Conservation (phyloP, 768 basidiomycete species). For the Favolaschia claudopus region DNA sequence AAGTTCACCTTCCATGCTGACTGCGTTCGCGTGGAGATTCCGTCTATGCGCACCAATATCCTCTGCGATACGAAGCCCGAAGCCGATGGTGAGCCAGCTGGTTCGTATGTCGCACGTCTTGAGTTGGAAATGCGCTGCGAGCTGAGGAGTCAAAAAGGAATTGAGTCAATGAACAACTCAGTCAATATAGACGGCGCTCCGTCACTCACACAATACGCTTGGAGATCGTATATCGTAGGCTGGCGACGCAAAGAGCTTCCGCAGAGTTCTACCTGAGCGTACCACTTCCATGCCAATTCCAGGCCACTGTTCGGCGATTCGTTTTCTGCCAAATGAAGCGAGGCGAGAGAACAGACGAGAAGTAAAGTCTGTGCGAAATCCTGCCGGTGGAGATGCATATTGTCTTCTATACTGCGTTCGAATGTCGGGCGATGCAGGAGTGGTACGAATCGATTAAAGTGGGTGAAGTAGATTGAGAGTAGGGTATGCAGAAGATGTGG, state of each 20-base stretch:
- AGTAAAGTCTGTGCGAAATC: constrained; percentile 54
- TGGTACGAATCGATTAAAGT: no score
- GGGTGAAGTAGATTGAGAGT: no score
- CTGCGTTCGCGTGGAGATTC: neutral
- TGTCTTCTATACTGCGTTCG: no score
- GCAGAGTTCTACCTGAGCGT: neutral
- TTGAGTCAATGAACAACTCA: no score
- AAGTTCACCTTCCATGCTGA: neutral
- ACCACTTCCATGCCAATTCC: neutral
- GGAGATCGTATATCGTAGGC: neutral
- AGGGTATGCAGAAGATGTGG: no score
- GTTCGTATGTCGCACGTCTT: neutral
- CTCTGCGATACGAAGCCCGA: neutral
- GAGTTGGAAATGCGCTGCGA: neutral
- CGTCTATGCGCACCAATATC: neutral
- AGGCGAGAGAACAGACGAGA: constrained; percentile 58
- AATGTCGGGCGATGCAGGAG: no score
- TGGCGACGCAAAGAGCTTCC: neutral
- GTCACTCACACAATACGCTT: neutral
- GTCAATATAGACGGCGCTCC: no score
- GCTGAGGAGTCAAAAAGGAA: neutral
- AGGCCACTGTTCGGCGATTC: no score
- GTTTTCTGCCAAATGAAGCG: constrained; percentile 21
- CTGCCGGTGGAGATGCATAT: constrained; percentile 44
- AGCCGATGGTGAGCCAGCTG: neutral